A percentile compares a stretch with the other conserved stretches of the same genome.
These are phyloP conservation scores for Skeletonema potamos DNA, from an alignment of 108 stramenopile species.

Conservation along the genomic window DNA sequence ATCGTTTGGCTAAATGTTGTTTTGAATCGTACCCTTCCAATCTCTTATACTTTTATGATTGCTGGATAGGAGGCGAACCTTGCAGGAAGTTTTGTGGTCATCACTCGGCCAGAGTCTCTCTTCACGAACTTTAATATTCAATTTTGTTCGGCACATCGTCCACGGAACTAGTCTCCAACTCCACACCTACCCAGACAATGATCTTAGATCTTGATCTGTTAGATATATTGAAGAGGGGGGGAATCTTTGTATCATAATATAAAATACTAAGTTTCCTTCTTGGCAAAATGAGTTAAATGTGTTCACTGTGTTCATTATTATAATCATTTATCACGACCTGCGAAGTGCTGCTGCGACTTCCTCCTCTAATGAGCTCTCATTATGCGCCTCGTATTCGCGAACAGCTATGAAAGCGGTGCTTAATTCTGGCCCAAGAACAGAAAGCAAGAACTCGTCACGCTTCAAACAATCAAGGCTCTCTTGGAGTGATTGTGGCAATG, in stretches of 20 bases:
- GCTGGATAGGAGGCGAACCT: conserved; percentile 3
- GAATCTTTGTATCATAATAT: conserved; percentile 1
- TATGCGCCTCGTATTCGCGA: conserved; percentile 44
- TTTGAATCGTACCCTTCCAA: neutral
- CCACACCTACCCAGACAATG: neutral
- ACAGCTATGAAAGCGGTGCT: conserved; percentile 59
- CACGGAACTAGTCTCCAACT: neutral
- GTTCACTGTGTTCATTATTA: neutral
- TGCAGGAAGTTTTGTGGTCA: conserved; percentile 2
- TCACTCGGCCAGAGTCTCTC: conserved; percentile 1
- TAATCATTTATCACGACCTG: conserved; percentile 3
- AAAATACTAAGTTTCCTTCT: conserved; percentile 9
- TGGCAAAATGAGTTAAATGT: neutral
- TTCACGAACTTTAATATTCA: conserved; percentile 1
- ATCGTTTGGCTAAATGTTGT: neutral
- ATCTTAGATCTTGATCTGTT: neutral
- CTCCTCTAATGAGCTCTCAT: conserved; percentile 46
- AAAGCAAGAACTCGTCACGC: conserved; percentile 38
- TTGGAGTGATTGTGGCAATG: conserved; percentile 49
- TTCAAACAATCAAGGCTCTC: conserved; percentile 60
- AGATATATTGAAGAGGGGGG: conserved; percentile 11
- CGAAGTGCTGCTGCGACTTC: conserved; percentile 43
- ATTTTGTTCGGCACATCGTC: neutral
- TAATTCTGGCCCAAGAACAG: conserved; percentile 50
- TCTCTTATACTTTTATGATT: conserved; percentile 12